These are phyloP conservation scores for Arthromyces matolae DNA, from an alignment of 768 basidiomycete species.

Conservation along the genomic window DNA sequence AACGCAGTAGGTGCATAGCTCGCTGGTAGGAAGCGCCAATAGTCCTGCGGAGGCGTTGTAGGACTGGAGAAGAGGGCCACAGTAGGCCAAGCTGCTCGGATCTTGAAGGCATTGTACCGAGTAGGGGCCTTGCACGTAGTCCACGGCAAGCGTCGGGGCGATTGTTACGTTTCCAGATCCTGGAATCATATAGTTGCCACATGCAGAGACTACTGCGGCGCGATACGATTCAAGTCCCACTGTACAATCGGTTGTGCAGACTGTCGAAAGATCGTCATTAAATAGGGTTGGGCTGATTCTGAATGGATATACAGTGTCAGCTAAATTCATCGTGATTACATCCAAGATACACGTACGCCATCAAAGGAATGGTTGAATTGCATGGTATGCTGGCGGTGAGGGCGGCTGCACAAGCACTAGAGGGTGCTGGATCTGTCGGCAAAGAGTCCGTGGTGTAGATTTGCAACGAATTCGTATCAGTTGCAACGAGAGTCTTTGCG, in stretches of 20 bases:
- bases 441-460: neutral
- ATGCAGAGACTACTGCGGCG: neutral
- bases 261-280: neutral
- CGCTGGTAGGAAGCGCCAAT: neutral
- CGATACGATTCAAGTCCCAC: neutral
- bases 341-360: neutral
- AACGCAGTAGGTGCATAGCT: neutral
- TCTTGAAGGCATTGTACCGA: conserved; percentile 1
- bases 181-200: neutral
- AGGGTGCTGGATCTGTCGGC: neutral
- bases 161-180: too few species aligned
- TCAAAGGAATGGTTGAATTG: conserved; percentile 1
- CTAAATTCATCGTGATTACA: neutral
- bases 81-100: neutral
- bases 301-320: neutral
- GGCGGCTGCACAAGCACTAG: neutral
- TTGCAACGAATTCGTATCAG: neutral
- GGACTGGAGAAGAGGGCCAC: neutral
- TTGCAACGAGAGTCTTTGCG: neutral
- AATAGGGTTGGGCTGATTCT: neutral
- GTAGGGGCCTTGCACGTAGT: neutral
- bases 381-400: neutral
- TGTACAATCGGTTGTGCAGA: neutral
- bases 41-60: neutral
- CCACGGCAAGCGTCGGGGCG: neutral